Conservation (phyloP, 139 green algal genomes). For the Coelastrella sp. region DNA sequence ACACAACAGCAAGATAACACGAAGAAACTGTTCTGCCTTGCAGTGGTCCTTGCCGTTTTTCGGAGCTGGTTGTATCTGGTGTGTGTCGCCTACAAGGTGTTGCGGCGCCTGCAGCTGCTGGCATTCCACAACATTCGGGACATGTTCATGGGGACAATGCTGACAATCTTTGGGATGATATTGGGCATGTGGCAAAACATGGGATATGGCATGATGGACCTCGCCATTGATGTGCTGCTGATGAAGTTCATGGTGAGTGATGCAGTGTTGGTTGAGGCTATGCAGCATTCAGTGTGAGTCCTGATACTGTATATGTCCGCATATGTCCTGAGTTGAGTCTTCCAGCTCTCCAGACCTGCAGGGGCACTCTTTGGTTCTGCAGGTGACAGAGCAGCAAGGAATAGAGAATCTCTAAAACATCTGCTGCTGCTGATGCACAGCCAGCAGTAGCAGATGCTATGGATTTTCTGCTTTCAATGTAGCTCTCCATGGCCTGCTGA, state of each 20-base stretch:
- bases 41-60: conserved; percentile 2
- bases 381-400: too few species aligned
- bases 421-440: too few species aligned
- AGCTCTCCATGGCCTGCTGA: too few species aligned
- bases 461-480: too few species aligned
- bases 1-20: too few species aligned
- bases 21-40: neutral
- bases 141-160: neutral
- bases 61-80: conserved; percentile 32
- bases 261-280: neutral
- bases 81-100: conserved; percentile 14
- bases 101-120: conserved; percentile 9
- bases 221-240: neutral
- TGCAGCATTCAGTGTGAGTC: neutral
- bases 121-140: neutral
- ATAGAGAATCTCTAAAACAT: too few species aligned
- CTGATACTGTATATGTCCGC: too few species aligned
- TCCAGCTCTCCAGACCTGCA: too few species aligned
- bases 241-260: neutral
- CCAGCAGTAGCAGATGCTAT: too few species aligned
- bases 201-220: neutral
- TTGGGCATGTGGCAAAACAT: conserved; percentile 28
- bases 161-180: conserved; percentile 13
- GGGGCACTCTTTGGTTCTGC: too few species aligned
- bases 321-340: too few species aligned